Evolutionary conservation across 139 green algal species (phyloP).

Genomic region (Coelastrella sp.): DNA sequence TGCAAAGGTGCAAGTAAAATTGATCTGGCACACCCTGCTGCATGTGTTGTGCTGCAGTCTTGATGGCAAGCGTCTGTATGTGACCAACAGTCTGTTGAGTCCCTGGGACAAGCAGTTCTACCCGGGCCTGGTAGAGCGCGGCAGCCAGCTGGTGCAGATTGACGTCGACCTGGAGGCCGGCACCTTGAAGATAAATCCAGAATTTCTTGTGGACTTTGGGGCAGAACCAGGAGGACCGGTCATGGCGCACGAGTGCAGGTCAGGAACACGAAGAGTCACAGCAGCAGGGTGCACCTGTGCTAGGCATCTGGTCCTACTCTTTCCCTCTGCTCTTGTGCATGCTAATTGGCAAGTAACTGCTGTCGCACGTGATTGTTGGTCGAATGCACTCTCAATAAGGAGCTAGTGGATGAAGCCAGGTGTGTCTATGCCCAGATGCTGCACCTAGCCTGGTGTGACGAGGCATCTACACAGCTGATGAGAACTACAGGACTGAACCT

Average conservation of each 20-base stretch:
- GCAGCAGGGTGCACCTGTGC: not conserved
- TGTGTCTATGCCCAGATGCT: too few species aligned
- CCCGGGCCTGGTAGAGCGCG: conserved; percentile 70
- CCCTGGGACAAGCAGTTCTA: conserved; percentile 89
- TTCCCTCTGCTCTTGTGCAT: too few species aligned
- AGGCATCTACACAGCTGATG: too few species aligned
- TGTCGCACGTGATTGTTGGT: conserved; percentile 13
- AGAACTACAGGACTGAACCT: too few species aligned
- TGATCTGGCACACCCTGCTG: not conserved
- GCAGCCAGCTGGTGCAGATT: conserved; percentile 71
- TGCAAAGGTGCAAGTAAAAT: too few species aligned
- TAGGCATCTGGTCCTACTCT: too few species aligned
- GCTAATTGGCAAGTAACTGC: not conserved
- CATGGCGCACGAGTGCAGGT: conserved; percentile 83
- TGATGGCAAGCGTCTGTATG: conserved; percentile 87
- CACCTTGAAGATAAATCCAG: conserved; percentile 70
- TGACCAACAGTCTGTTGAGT: conserved; percentile 80
- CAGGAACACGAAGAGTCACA: conserved; percentile 16
- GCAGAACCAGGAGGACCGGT: conserved; percentile 81
- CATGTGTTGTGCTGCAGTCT: conserved; percentile 53
- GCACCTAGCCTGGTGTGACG: too few species aligned
- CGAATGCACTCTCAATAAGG: not conserved
- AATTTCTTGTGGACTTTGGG: conserved; percentile 82
- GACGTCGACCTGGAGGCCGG: conserved; percentile 83
- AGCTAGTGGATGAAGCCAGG: too few species aligned